These are phyloP conservation scores for Globisporangium viniferum DNA, from an alignment of 352 stramenopile species.

Conservation along the genomic window DNA sequence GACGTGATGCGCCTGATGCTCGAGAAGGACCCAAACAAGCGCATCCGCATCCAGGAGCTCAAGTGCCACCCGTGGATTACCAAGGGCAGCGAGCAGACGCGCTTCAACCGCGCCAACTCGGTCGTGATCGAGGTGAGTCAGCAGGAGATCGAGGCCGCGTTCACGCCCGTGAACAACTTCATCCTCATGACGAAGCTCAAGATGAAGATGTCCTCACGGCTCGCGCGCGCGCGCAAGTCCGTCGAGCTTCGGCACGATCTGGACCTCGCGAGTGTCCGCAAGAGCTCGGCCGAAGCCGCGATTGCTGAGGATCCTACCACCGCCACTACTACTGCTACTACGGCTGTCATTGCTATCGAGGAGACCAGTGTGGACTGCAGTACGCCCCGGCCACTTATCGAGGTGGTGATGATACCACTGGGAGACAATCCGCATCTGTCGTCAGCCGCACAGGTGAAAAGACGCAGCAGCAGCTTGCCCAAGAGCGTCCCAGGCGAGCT, in stretches of 20 bases:
- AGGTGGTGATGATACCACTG: not conserved
- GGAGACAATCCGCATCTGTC: not conserved
- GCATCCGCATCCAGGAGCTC: conserved; percentile 56
- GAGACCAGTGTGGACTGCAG: not conserved
- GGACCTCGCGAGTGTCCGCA: not conserved
- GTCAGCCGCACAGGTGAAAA: not conserved
- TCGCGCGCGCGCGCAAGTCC: conserved; percentile 36
- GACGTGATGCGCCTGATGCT: conserved; percentile 45
- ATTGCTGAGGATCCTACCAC: not conserved
- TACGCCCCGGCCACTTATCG: not conserved
- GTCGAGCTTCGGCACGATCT: conserved; percentile 17
- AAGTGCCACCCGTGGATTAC: conserved; percentile 51
- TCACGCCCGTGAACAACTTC: conserved; percentile 82
- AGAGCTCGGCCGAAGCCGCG: not conserved
- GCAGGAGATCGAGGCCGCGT: conserved; percentile 69
- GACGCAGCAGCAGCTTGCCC: not conserved
- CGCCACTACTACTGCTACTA: not conserved
- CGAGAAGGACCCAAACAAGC: conserved; percentile 50
- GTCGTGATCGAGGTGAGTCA: conserved; percentile 42
- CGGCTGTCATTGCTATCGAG: not conserved
- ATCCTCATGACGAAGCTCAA: conserved; percentile 78
- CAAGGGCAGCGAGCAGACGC: not conserved
- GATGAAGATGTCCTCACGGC: conserved; percentile 59
- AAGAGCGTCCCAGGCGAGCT: conserved; percentile 6
- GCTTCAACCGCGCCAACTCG: not conserved